Evolutionary conservation across 495 filamentous ascomycete genomes (phyloP).

Genomic region (Podospora bellae-mahoneyi): DNA sequence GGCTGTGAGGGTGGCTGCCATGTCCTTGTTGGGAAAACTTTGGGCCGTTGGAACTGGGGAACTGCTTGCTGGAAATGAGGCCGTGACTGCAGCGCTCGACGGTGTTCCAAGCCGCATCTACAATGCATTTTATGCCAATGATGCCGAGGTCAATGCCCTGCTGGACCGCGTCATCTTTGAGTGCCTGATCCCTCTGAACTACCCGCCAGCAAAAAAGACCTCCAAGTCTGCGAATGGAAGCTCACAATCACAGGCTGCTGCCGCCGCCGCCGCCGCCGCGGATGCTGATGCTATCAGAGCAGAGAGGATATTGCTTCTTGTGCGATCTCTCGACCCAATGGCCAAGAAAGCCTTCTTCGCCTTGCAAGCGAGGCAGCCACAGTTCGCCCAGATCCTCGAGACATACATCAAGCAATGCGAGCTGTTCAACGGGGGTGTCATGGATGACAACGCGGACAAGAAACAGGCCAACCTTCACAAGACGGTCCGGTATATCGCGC

Average conservation of each 20-base stretch:
- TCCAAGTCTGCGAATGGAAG: constrained; percentile 51
- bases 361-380: constrained; percentile 70
- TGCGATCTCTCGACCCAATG: constrained; percentile 71
- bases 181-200: constrained; percentile 75
- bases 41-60: constrained; percentile 91
- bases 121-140: constrained; percentile 86
- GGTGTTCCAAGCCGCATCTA: constrained; percentile 82
- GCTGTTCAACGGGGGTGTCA: constrained; percentile 80
- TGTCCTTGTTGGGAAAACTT: constrained; percentile 74
- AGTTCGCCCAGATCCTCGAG: constrained; percentile 64
- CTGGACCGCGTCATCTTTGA: constrained; percentile 86
- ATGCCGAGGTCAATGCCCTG: constrained; percentile 75
- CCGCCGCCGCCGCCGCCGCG: constrained; percentile 44
- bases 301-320: constrained; percentile 76
- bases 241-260: constrained; percentile 49
- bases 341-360: constrained; percentile 86
- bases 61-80: constrained; percentile 77
- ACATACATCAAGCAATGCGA: constrained; percentile 76
- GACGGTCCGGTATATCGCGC: constrained; percentile 64
- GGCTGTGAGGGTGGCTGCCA: constrained; percentile 76
- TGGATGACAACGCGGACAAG: constrained; percentile 65
- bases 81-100: constrained; percentile 65
- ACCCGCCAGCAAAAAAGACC: constrained; percentile 67
- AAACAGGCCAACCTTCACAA: constrained; percentile 64
- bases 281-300: constrained; percentile 83